phyloP scores from a whole-genome alignment of 2,329 filamentous ascomycete species.

The Didymosphaeria variabile region DNA sequence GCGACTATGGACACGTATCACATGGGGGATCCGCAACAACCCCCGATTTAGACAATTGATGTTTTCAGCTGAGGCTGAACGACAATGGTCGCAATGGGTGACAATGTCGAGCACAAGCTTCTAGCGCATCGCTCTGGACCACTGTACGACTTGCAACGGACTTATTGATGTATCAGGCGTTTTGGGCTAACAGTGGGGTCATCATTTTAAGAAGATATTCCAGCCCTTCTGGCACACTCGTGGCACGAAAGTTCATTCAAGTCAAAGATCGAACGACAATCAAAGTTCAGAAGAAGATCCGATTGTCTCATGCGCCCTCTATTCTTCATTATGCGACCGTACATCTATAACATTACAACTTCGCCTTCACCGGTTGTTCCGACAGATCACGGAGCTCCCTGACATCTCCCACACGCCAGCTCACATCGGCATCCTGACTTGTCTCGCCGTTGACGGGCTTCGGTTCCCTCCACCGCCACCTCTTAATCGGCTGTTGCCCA shows the following conservation, averaged over 20 bases:
- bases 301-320: not conserved
- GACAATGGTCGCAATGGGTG: not conserved
- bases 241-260: not conserved
- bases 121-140: not conserved
- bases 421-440: constrained; percentile 56
- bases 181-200: not conserved
- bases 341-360: constrained; percentile 22
- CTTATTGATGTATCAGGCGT: not conserved
- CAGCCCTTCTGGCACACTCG: not conserved
- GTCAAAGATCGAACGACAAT: not conserved
- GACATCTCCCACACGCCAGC: constrained; percentile 57
- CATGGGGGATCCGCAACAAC: constrained; percentile 24
- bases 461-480: constrained; percentile 63
- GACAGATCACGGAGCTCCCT: constrained; percentile 33
- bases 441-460: constrained; percentile 41
- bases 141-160: too few relatives aligned
- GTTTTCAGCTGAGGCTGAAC: not conserved
- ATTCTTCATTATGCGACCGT: not conserved
- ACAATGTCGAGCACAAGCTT: not conserved
- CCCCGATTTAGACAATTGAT: constrained; percentile 3
- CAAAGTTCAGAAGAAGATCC: not conserved
- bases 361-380: constrained; percentile 23
- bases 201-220: not conserved
- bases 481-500: constrained; percentile 53
- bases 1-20: constrained; percentile 55